Evolutionary conservation across 306 rosid species (phyloP), one percentile per base, ranked within the genome.

Genomic region (Neltuma alba): DNA sequence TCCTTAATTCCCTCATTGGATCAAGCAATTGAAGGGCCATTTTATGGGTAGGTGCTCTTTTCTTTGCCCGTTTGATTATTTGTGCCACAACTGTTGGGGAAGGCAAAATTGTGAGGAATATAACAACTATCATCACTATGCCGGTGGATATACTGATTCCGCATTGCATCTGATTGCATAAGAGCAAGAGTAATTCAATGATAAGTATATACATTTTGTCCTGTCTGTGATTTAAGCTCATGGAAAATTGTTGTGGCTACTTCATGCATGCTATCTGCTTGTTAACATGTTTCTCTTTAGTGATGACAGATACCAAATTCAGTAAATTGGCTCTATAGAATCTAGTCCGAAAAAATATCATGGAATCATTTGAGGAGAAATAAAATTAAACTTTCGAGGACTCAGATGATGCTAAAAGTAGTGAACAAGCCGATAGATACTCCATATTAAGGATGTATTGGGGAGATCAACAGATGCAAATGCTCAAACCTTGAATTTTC

Each of bases 1-100:
- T 79, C 54, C 88, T 87, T 33, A 95, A 81, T 80, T 95, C 97
- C 11, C 75, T 82, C 36, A 83, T 72, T 7, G 97, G 98, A 48
- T 90, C 90, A 30, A 93, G 94, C 76, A 89, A 77, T 50, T 93
- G 89, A 28, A 95, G 92, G 2, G 99, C 82, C 92, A 91, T 90
- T 47, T 81, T 87, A 61, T 87, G 94, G 18, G 89, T 90, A 11
- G 98, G 93, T 23, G 81, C 91, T 3, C 91, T 89, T 70, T 77
- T 83, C 82, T 89, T 89, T 0, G 99, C 99, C 16, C 93, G 91
- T 79, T 76, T 81, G 79, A 95, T 93, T 80, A 95, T 95, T 34
- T 88, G 86, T 11, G 87, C 94, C 25, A 95, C 94, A 7, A 95
- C 88, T 31, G 81, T 4, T 9, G 99, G 98, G 23, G 85, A 78